Evolutionary conservation across 2,329 filamentous ascomycete genomes (phyloP), one percentile per base, ranked within the genome.

Genomic region (Clarireedia monteithiana): DNA sequence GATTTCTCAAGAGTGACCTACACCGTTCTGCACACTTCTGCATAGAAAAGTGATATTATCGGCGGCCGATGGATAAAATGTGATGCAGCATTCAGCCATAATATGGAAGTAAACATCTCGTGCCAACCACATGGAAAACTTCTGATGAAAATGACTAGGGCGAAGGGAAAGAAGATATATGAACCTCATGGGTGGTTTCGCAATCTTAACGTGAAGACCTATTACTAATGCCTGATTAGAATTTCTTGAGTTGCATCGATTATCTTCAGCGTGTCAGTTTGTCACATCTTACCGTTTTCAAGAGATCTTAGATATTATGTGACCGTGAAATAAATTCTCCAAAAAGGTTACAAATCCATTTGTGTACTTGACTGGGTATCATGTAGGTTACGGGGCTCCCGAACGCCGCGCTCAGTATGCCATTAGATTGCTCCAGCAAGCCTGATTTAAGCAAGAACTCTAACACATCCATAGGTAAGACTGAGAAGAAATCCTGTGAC

Each of bases 401-500:
- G 14, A 23, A 47, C 15, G 15, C 26, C 44, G 15, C 10, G 23
- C 12, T 26, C 44, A 23, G 14, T 15, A 24, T 30, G 10, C 14
- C 24, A 15, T 24, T 47, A 24, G 26, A 30, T 10, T 5, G 14
- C 44, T 24, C 4, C 7, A 23, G n/a, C 40, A 44, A 24, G 17
- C 17, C 40, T 23, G 3, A 44, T 44, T 66, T 53, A 69, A 50
- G 67, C 66, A 34, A 67, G 53, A 51, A 68, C 63, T 47, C 63
- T 67, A 67, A 92, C 77, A 54, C 88, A 78, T 10, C 90, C 89
- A 72, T 95, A 88, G 3, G 79, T 79, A 46, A 90, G 70, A 71
- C 92, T 94, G 40, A 97, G 77, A 58, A 91, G 70, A 20, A 96
- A 83, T 0, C 94, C 94, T 46, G 91, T 86, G 51, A 88, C 83